Evolutionary conservation across 2,329 filamentous ascomycete species (phyloP), one percentile per base, ranked within the genome.

Genomic region (Colletotrichum liaoningense): DNA sequence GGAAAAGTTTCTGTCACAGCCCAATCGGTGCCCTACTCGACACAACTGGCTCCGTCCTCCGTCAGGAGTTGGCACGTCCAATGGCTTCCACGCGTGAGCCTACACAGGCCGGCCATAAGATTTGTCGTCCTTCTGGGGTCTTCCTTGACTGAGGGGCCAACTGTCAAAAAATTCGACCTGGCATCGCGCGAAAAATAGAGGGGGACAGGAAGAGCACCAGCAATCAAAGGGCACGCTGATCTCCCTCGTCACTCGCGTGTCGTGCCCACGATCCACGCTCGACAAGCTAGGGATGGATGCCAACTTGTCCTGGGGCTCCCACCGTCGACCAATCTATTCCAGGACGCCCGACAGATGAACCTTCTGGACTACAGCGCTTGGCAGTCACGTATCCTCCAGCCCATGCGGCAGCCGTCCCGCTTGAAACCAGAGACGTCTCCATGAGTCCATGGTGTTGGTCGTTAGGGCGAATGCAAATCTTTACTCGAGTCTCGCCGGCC

Each of bases 21-120:
- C 80, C 78, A 80, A 81, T 77, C 65, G 77, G 74, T 79, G 76
- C 77, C 78, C 76, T 75, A 75, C 69, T 65, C 75, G 67, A 69
- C 72, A 65, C 59, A 59, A 67, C 73, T 71, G 67, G 73, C 71
- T 59, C 67, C 55, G 42, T 67, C 46, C 67, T 49, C 65, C 58
- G 60, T 56, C 64, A 56, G 22, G 54, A 70, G 68, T 72, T 72
- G 68, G 69, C 68, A 72, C 28, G 28, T 63, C 72, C 72, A 74
- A 74, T 74, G 72, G 59, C 68, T 63, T 63, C 28, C 57, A 58
- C 63, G 52, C 72, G 63, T 38, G 54, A 42, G 72, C 57, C 58
- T 49, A 26, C 67, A 72, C 57, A 42, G 63, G 33, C 60, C 49
- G 56, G 57, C 65, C 66, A 60, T 69, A 64, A 70, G 62, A 73